Percentiles rank a stretch among this genome's conserved stretches.
These are phyloP conservation scores for Mediolabrus comicus DNA, from an alignment of 108 stramenopile genomes.

Conservation along the genomic window DNA sequence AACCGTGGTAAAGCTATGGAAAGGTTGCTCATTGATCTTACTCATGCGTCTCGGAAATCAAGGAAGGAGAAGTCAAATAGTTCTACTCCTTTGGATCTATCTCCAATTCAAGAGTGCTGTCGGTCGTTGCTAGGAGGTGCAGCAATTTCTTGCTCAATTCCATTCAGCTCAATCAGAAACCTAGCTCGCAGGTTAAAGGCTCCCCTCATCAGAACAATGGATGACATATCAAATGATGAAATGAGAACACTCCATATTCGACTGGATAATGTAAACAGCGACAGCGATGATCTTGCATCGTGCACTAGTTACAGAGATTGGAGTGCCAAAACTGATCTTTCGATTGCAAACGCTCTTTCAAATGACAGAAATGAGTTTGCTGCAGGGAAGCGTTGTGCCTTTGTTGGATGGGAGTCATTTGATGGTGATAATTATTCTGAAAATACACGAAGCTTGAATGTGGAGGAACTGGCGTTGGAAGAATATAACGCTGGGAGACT, in stretches of 20 bases:
- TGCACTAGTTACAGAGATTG: conserved; percentile 60
- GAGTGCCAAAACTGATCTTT: conserved; percentile 64
- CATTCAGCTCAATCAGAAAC: conserved; percentile 67
- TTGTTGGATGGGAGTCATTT: conserved; percentile 65
- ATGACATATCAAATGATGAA: conserved; percentile 35
- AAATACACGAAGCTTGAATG: conserved; percentile 58
- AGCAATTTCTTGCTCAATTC: conserved; percentile 44
- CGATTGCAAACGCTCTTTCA: conserved; percentile 67
- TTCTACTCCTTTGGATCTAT: conserved; percentile 18
- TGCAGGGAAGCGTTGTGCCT: conserved; percentile 63
- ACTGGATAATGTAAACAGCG: conserved; percentile 22
- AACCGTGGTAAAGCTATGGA: conserved; percentile 83
- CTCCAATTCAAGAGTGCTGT: conserved; percentile 23
- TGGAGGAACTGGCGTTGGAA: conserved; percentile 83
- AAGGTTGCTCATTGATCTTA: conserved; percentile 68
- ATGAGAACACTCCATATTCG: conserved; percentile 55
- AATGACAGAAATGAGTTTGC: conserved; percentile 18
- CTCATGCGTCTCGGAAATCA: conserved; percentile 43
- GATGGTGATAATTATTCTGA: conserved; percentile 33
- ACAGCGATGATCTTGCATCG: conserved; percentile 4
- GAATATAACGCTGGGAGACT: conserved; percentile 67
- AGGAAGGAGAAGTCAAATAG: conserved; percentile 19
- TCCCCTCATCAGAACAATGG: conserved; percentile 54
- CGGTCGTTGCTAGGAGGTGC: conserved; percentile 1
- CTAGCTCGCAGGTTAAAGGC: conserved; percentile 64